Base-by-base conservation (phyloP, 78 protist genomes). In the Chrysochromulina tobinii region DNA sequence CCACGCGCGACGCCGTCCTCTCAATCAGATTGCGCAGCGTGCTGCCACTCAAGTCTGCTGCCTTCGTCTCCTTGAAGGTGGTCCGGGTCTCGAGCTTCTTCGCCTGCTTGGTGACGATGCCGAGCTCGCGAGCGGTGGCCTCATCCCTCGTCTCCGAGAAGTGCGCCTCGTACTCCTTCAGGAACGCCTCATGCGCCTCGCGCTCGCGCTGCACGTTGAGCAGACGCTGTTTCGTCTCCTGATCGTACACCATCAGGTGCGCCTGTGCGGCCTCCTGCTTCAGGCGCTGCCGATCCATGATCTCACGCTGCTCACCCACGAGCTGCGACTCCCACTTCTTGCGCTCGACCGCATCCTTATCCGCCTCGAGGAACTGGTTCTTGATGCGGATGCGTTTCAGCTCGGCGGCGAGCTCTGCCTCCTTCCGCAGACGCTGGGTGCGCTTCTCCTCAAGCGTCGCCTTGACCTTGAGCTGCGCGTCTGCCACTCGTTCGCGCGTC, bases 321-420 rank as follows among this genome's bases (percentile, higher is more conserved):
- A 38, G 87, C 50, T 12, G 83, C 25, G 54, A n/a, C 23, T 0
- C 27, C 7, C 25, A 58, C 57, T 53, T 54, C 25, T 54, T 48
- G 25, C 57, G 87, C 83, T 88, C 91, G 38, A 68, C 83, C 72
- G 59, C 55, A 21, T 51, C 67, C 67, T 54, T 54, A 67, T 88
- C 67, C 14, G 83, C 91, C 51, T 54, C 61, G 51, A 88, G 91
- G 53, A 68, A 88, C 75, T 67, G 84, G 15, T 23, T 51, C 83
- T 88, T 66, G 17, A 88, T 20, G 69, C 5, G 1, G 53, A 68
- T 88, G 50, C 3, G n/a, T 27, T 54, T 20, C 23, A 69, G 58
- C 83, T 88, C 91, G 23, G 0, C 67, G n/a, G 84, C 84, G 14
- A 88, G 81, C 59, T 55, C 57, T 58, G 23, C 83, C 59, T 75